Base-by-base conservation (phyloP, 257 asterid genomes). In the Apocynum venetum region DNA sequence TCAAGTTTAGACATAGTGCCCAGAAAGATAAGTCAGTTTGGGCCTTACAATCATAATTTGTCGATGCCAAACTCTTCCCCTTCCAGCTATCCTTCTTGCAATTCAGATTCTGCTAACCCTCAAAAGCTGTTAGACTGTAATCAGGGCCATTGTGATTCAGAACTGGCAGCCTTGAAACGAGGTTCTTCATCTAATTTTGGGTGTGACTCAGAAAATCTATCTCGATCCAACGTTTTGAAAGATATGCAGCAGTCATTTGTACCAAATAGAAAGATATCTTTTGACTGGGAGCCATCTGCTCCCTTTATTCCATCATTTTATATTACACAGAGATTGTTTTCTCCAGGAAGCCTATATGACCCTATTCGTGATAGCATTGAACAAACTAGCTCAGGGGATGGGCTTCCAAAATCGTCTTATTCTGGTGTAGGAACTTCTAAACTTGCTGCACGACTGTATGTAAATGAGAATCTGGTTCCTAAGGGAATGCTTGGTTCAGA, bases 241-340 rank as follows among this genome's bases (percentile, higher is more conserved):
- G 93, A 80, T 77, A 71, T 76, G 59, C 83, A 66, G 61, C 79
- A 52, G 76, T 65, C 84, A 9, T 80, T 80, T 63, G 85, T 74
- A 52, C 78, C 31, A 55, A 84, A 77, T 75, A 73, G 85, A 69
- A 80, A 75, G 76, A 75, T 75, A 53, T 80, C 82, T 73, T 87
- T 81, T 80, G 77, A 86, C 77, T 95, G 98, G 98, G 96, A 87
- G 82, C 93, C 94, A 59, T 92, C 97, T 56, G 83, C 74, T 79
- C 96, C 96, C 83, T 93, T 92, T 79, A 79, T 77, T 44, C 97
- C 98, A 38, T 91, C 93, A 3, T 89, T 86, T 81, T 83, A 79
- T 61, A 79, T 95, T 55, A 91, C 90, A 38, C 87, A 73, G 61
- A 84, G 79, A 20, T 80, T 93, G 43, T 87, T 91, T 77, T 76